Percentiles rank a stretch among this genome's conserved stretches.
phyloP scores from a whole-genome alignment of 306 rosid species.

The Abrus precatorius region DNA sequence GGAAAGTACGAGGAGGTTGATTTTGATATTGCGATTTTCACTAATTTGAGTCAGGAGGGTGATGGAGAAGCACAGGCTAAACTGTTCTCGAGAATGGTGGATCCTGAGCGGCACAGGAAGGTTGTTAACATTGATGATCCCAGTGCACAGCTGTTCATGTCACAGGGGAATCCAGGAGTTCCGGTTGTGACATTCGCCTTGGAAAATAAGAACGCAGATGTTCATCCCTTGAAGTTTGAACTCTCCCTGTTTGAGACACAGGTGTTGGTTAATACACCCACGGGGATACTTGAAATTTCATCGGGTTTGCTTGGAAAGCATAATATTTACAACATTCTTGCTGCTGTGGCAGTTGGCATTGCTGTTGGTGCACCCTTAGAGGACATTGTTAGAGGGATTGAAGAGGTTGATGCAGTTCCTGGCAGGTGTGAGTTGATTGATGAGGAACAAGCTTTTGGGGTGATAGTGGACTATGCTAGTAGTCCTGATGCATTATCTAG shows the following conservation, averaged over 20 bases:
- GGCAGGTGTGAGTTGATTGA: conserved; percentile 95
- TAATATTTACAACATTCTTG: conserved; percentile 91
- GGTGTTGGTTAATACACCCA: conserved; percentile 92
- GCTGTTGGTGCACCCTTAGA: conserved; percentile 99
- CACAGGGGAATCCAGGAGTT: conserved; percentile 78
- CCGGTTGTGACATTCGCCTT: conserved; percentile 86
- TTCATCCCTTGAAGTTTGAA: conserved; percentile 86
- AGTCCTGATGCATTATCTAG: conserved; percentile 95
- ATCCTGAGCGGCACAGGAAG: conserved; percentile 86
- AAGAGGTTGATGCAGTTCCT: conserved; percentile 97
- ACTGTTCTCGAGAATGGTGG: conserved; percentile 85
- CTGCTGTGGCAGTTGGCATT: conserved; percentile 92
- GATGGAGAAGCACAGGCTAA: conserved; percentile 71
- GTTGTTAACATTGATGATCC: conserved; percentile 91
- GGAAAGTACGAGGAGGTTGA: conserved; percentile 88
- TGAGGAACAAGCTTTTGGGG: conserved; percentile 97
- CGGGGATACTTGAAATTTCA: conserved; percentile 93
- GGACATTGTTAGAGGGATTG: conserved; percentile 96
- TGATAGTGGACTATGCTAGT: conserved; percentile 92
- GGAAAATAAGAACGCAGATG: conserved; percentile 90
- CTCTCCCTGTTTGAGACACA: conserved; percentile 96
- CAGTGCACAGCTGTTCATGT: conserved; percentile 71
- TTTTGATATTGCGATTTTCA: conserved; percentile 88
- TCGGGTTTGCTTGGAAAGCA: conserved; percentile 93
- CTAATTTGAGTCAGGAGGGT: conserved; percentile 72